Base-by-base conservation (phyloP, 495 filamentous ascomycete species). In the Lasiosphaeria ovina region DNA sequence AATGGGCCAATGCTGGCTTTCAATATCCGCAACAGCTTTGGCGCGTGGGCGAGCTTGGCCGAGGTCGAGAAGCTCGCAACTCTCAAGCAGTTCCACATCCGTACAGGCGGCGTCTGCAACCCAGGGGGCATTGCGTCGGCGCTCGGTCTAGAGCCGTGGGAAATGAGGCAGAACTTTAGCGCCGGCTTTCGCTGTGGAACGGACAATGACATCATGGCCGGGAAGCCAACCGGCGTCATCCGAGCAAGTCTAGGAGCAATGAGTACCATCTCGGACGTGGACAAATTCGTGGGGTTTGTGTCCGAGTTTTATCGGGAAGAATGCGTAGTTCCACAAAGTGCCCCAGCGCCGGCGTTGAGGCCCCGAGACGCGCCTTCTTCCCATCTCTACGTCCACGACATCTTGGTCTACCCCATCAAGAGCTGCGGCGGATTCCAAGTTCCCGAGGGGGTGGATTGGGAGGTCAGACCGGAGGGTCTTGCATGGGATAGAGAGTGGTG, bases 401-500 rank as follows among this genome's bases (percentile, higher is more conserved):
- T 90, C 24, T 82, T 74, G 0, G 81, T 92, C 4, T 90, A 91
- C 65, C 93, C 93, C 0, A 93, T 97, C 72, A 96, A 96, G 74
- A 91, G 87, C 67, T 97, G 93, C 67, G 89, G 83, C 7, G 88
- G 88, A 7, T 93, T 86, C 64, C 79, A 77, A n/a, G 81, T 97
- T 44, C 87, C 91, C 0, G 61, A 76, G 1, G 83, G 75, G 7
- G 73, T 74, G 31, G 67, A 77, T 17, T 97, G 93, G 93, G 86
- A 90, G 67, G 81, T 96, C 33, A 83, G 79, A 51, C 74, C 77
- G 14, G 89, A 95, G 73, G 93, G 93, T 0, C 76, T 97, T 6
- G 88, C 87, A 16, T 96, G 92, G 92, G 93, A 97, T 71, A 77
- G 92, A 54, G 93, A 97, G 74, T 97, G 93, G 93, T 96, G 91